phyloP scores from a whole-genome alignment of 768 basidiomycete species.

The Tubosaeta sp. region DNA sequence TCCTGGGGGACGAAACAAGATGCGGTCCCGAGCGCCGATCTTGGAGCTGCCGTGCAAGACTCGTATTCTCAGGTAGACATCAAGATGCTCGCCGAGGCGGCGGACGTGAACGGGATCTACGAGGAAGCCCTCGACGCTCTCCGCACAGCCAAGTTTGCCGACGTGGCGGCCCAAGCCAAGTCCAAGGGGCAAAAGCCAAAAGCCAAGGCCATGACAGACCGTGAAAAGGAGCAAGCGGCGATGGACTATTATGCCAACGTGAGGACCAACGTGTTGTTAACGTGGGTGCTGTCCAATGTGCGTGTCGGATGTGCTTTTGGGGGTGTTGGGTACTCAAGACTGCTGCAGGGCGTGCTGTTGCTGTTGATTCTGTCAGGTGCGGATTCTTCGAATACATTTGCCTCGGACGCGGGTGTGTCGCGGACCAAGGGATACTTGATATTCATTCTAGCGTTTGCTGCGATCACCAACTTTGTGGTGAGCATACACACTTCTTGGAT shows the following conservation, averaged over 20 bases:
- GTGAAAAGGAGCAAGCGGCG: conserved; percentile 69
- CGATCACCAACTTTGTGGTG: conserved; percentile 66
- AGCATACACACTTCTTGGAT: conserved; percentile 13
- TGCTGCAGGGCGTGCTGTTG: conserved; percentile 58
- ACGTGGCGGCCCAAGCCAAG: conserved; percentile 7
- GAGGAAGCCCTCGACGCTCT: conserved; percentile 79
- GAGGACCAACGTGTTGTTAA: conserved; percentile 74
- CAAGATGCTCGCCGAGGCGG: conserved; percentile 76
- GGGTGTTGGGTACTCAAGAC: background rate
- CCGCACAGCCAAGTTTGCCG: conserved; percentile 46
- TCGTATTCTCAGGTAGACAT: conserved; percentile 81
- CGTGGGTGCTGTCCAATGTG: conserved; percentile 85
- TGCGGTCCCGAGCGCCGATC: conserved; percentile 62
- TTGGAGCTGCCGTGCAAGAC: conserved; percentile 81
- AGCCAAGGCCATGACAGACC: conserved; percentile 34
- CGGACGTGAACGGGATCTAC: conserved; percentile 80
- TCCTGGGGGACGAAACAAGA: conserved; percentile 98
- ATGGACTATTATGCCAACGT: conserved; percentile 88
- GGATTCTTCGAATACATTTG: conserved; percentile 58
- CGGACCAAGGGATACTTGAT: conserved; percentile 72
- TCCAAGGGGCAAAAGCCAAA: conserved; percentile 3
- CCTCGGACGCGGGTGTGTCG: conserved; percentile 40
- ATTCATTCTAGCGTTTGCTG: conserved; percentile 78
- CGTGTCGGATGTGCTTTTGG: conserved; percentile 14
- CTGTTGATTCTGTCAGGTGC: conserved; percentile 63